A percentile compares a stretch with the other conserved stretches of the same genome.
Conservation (phyloP, 192 early-diverging fungal species). For the Jimgerdemannia flammicorona region DNA sequence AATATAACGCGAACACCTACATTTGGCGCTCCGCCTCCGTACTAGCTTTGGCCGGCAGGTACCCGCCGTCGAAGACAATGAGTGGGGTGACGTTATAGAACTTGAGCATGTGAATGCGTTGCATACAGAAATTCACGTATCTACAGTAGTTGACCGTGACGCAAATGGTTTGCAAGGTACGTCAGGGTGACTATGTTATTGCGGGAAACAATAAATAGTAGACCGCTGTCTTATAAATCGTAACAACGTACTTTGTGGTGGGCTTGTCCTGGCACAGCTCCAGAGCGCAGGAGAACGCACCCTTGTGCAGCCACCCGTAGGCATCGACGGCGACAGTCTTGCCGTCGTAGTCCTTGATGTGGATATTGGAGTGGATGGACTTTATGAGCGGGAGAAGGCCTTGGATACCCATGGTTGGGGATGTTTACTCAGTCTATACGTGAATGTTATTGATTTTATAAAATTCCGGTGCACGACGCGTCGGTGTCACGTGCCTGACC, state of each 20-base stretch:
- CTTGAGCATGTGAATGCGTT: conserved; percentile 67
- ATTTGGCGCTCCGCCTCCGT: conserved; percentile 66
- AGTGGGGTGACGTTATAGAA: conserved; percentile 69
- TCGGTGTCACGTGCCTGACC: too few species aligned
- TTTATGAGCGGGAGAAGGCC: conserved; percentile 83
- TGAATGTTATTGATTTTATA: too few species aligned
- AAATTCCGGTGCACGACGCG: too few species aligned
- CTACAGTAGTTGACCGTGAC: conserved; percentile 32
- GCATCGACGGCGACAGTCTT: conserved; percentile 83
- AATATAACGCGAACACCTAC: conserved; percentile 22
- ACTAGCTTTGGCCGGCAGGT: conserved; percentile 74
- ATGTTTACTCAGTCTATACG: too few species aligned
- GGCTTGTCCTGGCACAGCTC: conserved; percentile 53
- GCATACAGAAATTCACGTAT: conserved; percentile 83
- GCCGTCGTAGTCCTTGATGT: conserved; percentile 69
- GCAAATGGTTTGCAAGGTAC: background rate
- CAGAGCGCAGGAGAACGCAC: conserved; percentile 78
- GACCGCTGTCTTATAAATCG: background rate
- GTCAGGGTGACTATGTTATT: background rate
- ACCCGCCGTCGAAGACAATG: conserved; percentile 95
- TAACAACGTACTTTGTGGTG: background rate
- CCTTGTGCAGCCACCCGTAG: conserved; percentile 94
- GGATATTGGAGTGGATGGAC: conserved; percentile 60
- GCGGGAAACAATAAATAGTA: background rate
- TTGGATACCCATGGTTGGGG: conserved; percentile 76